Evolutionary conservation across 192 early-diverging fungal genomes (phyloP).

Genomic region (Backusella mclennaniae): DNA sequence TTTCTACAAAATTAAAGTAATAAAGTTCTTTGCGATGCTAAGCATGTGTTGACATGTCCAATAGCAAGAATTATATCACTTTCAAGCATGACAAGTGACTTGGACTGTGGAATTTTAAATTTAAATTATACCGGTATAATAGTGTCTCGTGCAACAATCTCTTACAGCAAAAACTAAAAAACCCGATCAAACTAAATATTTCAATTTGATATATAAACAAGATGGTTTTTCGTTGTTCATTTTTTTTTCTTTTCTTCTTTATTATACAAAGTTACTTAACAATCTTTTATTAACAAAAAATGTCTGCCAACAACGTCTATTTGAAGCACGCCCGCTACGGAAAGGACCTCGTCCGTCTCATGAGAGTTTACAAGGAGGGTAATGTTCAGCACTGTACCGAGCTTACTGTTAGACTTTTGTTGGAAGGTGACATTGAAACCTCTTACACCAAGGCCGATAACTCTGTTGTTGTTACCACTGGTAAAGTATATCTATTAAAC

Average conservation of each 20-base stretch:
- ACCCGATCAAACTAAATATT: background rate
- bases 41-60: background rate
- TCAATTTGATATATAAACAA: background rate
- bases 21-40: background rate
- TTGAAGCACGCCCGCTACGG: conserved; percentile 65
- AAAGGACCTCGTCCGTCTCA: conserved; percentile 71
- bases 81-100: background rate
- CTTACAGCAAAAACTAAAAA: background rate
- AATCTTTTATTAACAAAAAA: conserved; percentile 2
- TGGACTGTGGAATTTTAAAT: background rate
- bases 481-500: conserved; percentile 20
- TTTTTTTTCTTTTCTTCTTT: background rate
- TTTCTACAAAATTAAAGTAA: background rate
- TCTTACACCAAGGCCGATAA: conserved; percentile 80
- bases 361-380: conserved; percentile 65
- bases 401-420: conserved; percentile 60
- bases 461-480: conserved; percentile 69
- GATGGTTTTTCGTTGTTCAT: background rate
- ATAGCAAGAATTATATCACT: background rate
- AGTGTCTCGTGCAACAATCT: background rate
- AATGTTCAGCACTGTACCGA: conserved; percentile 67
- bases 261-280: background rate
- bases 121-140: background rate
- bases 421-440: conserved; percentile 54
- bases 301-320: conserved; percentile 30